These are phyloP conservation scores for Pyrenochaeta sp. DNA, from an alignment of 2,329 filamentous ascomycete genomes.

Conservation along the genomic window DNA sequence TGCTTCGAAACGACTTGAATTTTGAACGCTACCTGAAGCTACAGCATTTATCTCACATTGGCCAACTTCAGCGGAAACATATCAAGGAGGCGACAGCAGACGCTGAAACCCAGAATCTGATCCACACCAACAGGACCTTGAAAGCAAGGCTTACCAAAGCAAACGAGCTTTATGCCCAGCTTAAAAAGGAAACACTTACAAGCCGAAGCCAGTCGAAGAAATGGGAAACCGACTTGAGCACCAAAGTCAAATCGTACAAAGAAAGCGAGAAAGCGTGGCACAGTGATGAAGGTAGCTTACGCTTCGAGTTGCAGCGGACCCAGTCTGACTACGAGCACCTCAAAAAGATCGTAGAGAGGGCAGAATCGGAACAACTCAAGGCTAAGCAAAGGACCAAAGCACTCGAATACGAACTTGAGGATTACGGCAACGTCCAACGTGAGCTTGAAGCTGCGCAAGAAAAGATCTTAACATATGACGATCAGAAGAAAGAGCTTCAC, in stretches of 20 bases:
- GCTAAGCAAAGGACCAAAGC: slow-evolving; percentile 65
- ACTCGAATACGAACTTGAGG: slow-evolving; percentile 68
- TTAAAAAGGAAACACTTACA: slow-evolving; percentile 76
- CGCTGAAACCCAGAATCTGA: slow-evolving; percentile 81
- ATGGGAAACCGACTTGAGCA: slow-evolving; percentile 75
- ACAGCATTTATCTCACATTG: slow-evolving; percentile 83
- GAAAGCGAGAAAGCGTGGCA: slow-evolving; percentile 75
- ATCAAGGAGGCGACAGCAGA: slow-evolving; percentile 80
- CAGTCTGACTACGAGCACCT: slow-evolving; percentile 71
- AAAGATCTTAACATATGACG: slow-evolving; percentile 40
- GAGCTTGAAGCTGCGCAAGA: slow-evolving; percentile 46
- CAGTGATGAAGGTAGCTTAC: slow-evolving; percentile 64
- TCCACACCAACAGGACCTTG: slow-evolving; percentile 77
- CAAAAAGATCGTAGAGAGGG: slow-evolving; percentile 70
- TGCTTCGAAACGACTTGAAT: slow-evolving; percentile 80
- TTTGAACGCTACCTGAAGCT: slow-evolving; percentile 86
- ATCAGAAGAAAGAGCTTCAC: slow-evolving; percentile 55
- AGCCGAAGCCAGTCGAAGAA: slow-evolving; percentile 78
- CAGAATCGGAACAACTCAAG: slow-evolving; percentile 70
- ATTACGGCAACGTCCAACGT: slow-evolving; percentile 58
- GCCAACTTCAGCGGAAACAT: slow-evolving; percentile 76
- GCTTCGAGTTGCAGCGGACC: slow-evolving; percentile 65
- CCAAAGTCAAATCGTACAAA: slow-evolving; percentile 70
- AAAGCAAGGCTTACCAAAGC: slow-evolving; percentile 77
- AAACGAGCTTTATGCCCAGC: slow-evolving; percentile 73